Percentiles rank a stretch among this genome's conserved stretches.
Evolutionary conservation across 2,329 filamentous ascomycete genomes (phyloP).

Genomic region (Orbilia javanica): DNA sequence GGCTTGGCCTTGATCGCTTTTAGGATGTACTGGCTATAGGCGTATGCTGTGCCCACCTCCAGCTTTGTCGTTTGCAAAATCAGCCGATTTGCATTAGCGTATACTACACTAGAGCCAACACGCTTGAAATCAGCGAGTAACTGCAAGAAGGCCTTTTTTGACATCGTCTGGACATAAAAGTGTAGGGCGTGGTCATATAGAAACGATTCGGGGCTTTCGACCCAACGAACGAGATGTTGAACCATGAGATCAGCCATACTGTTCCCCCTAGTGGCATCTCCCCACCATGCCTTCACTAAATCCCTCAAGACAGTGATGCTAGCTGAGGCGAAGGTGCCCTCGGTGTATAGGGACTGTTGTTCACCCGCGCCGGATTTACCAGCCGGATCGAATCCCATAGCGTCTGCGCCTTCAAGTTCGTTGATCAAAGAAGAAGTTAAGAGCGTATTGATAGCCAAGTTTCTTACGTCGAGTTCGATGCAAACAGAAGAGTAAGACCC

Average conservation of each 20-base stretch:
- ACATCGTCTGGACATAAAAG: conserved; percentile 99
- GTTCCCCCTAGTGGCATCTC: conserved; percentile 88
- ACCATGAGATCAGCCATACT: conserved; percentile 98
- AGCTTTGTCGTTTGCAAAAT: conserved; percentile 95
- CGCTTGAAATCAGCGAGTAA: conserved; percentile 96
- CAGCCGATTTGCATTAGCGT: conserved; percentile 88
- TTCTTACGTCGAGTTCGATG: conserved; percentile 92
- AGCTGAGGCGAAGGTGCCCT: conserved; percentile 50
- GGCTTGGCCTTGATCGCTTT: conserved; percentile 97
- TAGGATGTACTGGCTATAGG: conserved; percentile 96
- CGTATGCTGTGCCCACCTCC: conserved; percentile 95
- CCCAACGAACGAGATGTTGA: conserved; percentile 96
- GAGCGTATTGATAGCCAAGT: conserved; percentile 97
- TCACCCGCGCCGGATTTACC: conserved; percentile 58
- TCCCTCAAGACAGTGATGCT: conserved; percentile 87
- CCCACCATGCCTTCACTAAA: conserved; percentile 99
- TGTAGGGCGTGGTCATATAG: conserved; percentile 94
- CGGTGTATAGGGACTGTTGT: conserved; percentile 43
- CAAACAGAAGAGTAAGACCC: conserved; percentile 96
- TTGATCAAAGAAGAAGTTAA: conserved; percentile 96
- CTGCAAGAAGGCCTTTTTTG: conserved; percentile 94
- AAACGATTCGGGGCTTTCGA: conserved; percentile 91
- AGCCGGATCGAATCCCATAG: conserved; percentile 70
- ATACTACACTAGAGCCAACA: conserved; percentile 95
- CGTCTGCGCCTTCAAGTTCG: conserved; percentile 89